phyloP scores from a whole-genome alignment of 305 asterid species.

The Fraxinus latifolia region DNA sequence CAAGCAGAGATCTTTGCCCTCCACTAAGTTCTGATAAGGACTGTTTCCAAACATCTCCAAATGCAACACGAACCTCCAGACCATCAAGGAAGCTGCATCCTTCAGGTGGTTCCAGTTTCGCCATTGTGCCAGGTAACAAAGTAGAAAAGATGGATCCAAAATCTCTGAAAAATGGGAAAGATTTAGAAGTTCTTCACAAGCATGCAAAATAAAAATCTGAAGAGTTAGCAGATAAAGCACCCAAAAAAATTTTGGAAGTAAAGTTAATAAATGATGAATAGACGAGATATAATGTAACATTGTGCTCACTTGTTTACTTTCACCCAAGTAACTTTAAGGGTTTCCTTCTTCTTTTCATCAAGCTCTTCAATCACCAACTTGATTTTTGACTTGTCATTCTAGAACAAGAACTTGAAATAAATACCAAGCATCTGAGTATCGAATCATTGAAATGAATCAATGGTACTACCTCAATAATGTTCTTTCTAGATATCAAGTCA shows the following conservation, averaged over 20 bases:
- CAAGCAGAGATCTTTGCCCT: slow-evolving; percentile 94
- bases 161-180: slow-evolving; percentile 59
- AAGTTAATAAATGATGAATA: neutral
- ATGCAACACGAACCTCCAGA: slow-evolving; percentile 93
- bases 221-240: neutral
- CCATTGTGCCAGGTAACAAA: slow-evolving; percentile 91
- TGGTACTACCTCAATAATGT: slow-evolving; percentile 78
- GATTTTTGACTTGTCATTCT: slow-evolving; percentile 96
- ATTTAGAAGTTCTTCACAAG: slow-evolving; percentile 16
- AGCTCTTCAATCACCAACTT: slow-evolving; percentile 95
- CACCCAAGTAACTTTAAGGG: slow-evolving; percentile 91
- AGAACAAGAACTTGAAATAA: slow-evolving; percentile 28
- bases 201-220: neutral
- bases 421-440: slow-evolving; percentile 18
- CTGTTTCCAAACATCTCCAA: slow-evolving; percentile 97
- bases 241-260: neutral
- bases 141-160: slow-evolving; percentile 97
- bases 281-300: slow-evolving; percentile 1
- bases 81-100: slow-evolving; percentile 93
- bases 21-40: slow-evolving; percentile 97
- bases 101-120: slow-evolving; percentile 91
- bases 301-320: slow-evolving; percentile 78
- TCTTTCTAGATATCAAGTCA: slow-evolving; percentile 85
- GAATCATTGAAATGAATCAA: slow-evolving; percentile 17
- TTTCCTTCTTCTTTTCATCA: slow-evolving; percentile 97